Evolutionary conservation across 352 stramenopile genomes (phyloP), one percentile per base, ranked within the genome.

Genomic region (Phytophthora sojae): DNA sequence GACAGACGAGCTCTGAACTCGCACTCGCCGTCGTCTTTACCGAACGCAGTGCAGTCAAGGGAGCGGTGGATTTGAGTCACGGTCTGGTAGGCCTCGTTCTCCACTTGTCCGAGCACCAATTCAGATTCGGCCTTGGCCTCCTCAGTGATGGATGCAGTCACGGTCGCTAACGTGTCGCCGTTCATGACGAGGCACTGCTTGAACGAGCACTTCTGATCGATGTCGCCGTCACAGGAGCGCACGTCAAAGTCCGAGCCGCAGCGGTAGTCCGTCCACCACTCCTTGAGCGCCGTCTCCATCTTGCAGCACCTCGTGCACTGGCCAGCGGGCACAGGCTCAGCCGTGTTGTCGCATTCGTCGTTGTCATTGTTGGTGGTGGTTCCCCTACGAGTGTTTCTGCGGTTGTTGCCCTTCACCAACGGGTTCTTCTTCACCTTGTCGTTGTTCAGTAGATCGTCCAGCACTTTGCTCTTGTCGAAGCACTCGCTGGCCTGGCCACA

Each of bases 241-340:
- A 73, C 57, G 17, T 88, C 84, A 35, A 86, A 88, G 47, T 85
- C 75, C 19, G 65, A 75, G 25, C 71, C 73, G 47, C 87, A 95
- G 44, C 71, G 80, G 71, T 89, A 95, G 64, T 91, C 75, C n/a
- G 72, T 77, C 83, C 82, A 93, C 50, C 69, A 80, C 61, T 95
- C 87, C 32, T 81, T 76, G 29, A 95, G 52, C 26, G 66, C 60
- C 0, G 79, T 86, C 9, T 65, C 61, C 64, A 89, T 78, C 57
- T 80, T 71, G 35, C 72, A 83, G 69, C 85, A 92, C 8, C 82
- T 69, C 15, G 69, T 80, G 72, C 85, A 92, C 37, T 76, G 67
- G 0, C 70, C 67, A 0, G 54, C n/a, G 6, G 61, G 51, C 7
- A 89, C 76, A 2, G 82, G 82, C 1, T 67, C 54, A 3, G 49